Evolutionary conservation across 2,329 filamentous ascomycete species (phyloP).

Genomic region (Amesomyces nigricolor): DNA sequence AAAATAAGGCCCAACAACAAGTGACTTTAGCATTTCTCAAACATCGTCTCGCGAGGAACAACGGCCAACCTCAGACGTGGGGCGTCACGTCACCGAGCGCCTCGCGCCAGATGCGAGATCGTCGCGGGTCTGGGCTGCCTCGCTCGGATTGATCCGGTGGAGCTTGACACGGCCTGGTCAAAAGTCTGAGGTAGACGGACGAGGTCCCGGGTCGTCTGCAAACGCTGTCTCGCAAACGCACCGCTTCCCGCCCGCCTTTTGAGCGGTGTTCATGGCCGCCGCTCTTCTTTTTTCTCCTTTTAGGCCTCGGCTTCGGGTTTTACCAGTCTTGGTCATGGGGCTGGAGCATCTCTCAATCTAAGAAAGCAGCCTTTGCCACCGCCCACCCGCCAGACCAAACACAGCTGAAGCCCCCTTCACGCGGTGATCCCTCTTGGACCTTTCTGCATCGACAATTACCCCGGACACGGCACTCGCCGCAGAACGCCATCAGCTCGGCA

Average conservation of each 20-base stretch:
- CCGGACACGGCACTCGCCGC: conserved; percentile 11
- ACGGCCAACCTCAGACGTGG: not conserved
- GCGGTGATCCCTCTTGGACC: not conserved
- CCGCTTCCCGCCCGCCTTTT: not conserved
- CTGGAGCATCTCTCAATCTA: not conserved
- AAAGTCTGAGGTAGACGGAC: conserved; percentile 17
- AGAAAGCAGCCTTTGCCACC: not conserved
- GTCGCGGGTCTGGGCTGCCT: conserved; percentile 1
- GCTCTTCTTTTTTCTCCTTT: not conserved
- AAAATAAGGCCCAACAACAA: conserved; percentile 4
- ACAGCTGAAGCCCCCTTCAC: not conserved
- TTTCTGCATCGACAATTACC: not conserved
- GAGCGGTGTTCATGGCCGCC: not conserved
- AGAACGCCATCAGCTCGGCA: conserved; percentile 18
- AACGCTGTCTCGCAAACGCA: conserved; percentile 2
- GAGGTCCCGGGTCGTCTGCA: conserved; percentile 4
- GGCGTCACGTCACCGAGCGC: too few relatives aligned
- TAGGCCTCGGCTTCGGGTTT: not conserved
- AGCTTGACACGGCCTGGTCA: conserved; percentile 1
- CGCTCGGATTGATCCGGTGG: conserved; percentile 15
- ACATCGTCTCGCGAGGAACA: not conserved
- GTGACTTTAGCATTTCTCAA: not conserved
- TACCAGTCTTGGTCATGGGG: not conserved
- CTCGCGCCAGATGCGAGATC: too few relatives aligned
- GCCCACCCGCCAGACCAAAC: conserved; percentile 1